Conservation (phyloP, 371 early-diverging fungal species). For the Thermomucor indicae-seudaticae region DNA sequence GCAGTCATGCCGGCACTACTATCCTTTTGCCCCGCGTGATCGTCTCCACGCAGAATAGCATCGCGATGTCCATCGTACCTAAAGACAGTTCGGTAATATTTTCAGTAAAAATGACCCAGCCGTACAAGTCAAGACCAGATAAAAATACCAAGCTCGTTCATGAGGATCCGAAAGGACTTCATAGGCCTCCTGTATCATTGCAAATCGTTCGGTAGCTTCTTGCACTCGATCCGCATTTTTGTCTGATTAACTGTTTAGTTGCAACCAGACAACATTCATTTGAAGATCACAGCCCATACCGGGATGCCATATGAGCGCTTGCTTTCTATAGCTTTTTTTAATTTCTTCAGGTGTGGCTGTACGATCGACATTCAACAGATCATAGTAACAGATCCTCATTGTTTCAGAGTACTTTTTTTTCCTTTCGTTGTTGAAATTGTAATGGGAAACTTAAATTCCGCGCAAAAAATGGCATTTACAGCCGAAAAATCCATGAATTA, state of each 20-base stretch:
- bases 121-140: not conserved
- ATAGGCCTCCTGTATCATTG: constrained; percentile 87
- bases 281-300: constrained; percentile 37
- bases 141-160: constrained; percentile 80
- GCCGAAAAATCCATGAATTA: no score
- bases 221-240: constrained; percentile 82
- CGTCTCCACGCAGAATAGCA: constrained; percentile 74
- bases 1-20: constrained; percentile 52
- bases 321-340: constrained; percentile 82
- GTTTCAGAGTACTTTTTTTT: no score
- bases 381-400: constrained; percentile 85
- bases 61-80: constrained; percentile 84
- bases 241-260: constrained; percentile 41
- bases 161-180: constrained; percentile 84
- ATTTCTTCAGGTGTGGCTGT: constrained; percentile 75
- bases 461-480: no score
- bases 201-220: constrained; percentile 84
- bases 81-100: not conserved
- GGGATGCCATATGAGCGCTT: constrained; percentile 89
- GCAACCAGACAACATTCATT: not conserved
- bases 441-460: no score
- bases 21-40: constrained; percentile 21
- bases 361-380: constrained; percentile 78
- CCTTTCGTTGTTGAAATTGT: no score
- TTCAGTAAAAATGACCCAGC: no score